These are phyloP conservation scores for Suillus weaverae DNA, from an alignment of 768 basidiomycete species.

Conservation along the genomic window DNA sequence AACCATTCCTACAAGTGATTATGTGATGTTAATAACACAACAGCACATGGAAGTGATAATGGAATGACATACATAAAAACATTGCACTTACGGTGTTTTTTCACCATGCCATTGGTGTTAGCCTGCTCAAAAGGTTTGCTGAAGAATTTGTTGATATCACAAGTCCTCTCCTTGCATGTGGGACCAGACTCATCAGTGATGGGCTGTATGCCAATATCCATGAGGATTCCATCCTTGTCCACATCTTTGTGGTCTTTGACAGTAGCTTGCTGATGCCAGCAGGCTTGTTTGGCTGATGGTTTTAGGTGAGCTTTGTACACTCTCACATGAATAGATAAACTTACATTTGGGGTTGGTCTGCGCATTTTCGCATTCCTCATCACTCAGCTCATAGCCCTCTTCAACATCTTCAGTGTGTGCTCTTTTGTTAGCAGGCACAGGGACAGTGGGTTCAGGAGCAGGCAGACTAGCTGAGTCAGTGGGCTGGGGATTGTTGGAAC, in stretches of 20 bases:
- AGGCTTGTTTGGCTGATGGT: not conserved
- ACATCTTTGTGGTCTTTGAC: not conserved
- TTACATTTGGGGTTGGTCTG: not conserved
- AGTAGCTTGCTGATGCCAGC: too few relatives aligned
- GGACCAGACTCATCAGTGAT: not conserved
- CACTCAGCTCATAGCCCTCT: too few relatives aligned
- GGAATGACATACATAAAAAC: not conserved
- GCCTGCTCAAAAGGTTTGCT: not conserved
- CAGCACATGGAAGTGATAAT: too few relatives aligned
- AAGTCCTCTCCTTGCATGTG: not conserved
- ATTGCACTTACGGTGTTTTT: not conserved
- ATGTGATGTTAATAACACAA: too few relatives aligned
- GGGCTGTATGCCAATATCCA: conserved; percentile 11
- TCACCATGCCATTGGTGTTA: not conserved
- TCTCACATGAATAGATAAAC: not conserved
- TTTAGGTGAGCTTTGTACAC: not conserved
- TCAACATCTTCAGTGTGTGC: too few relatives aligned
- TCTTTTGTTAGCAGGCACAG: too few relatives aligned
- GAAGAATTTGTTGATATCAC: not conserved
- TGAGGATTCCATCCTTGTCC: conserved; percentile 16
- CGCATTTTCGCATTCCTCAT: not conserved
- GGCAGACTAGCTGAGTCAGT: too few relatives aligned
- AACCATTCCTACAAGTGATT: too few relatives aligned
- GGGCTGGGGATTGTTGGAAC: too few relatives aligned
- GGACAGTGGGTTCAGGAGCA: too few relatives aligned